These are phyloP conservation scores for Phytophthora pistaciae DNA, from an alignment of 352 stramenopile species.

Conservation along the genomic window DNA sequence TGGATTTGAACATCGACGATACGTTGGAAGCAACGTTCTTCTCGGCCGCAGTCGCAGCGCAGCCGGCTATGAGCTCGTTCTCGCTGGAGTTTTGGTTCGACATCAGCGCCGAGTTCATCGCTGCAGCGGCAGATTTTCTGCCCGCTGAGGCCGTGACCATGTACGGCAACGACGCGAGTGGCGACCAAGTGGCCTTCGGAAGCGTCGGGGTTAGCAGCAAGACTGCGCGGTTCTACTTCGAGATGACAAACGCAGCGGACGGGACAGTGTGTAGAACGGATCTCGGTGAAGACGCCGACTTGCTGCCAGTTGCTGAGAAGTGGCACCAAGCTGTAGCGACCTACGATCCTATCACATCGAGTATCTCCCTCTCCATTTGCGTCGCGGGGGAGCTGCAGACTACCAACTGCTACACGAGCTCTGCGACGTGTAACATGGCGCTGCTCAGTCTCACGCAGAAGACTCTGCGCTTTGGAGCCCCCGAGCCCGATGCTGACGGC, in stretches of 20 bases:
- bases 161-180: slow-evolving; percentile 17
- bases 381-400: slow-evolving; percentile 15
- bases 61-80: slow-evolving; percentile 63
- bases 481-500: slow-evolving; percentile 3
- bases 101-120: slow-evolving; percentile 22
- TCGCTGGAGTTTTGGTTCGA: slow-evolving; percentile 72
- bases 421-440: slow-evolving; percentile 44
- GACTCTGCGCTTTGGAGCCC: slow-evolving; percentile 20
- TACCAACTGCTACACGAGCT: slow-evolving; percentile 15
- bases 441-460: slow-evolving; percentile 53
- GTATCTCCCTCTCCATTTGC: slow-evolving; percentile 50
- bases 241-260: slow-evolving; percentile 32
- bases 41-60: slow-evolving; percentile 52
- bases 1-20: slow-evolving; percentile 53
- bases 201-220: slow-evolving; percentile 18
- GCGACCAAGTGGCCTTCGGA: slow-evolving; percentile 20
- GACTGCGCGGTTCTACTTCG: slow-evolving; percentile 35
- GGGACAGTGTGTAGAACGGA: slow-evolving; percentile 22
- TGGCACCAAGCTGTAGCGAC: slow-evolving; percentile 71
- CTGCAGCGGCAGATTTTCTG: neutral
- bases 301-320: slow-evolving; percentile 15
- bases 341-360: slow-evolving; percentile 60
- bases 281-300: slow-evolving; percentile 4
- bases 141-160: slow-evolving; percentile 7
- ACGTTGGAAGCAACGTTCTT: slow-evolving; percentile 61